A percentile compares a stretch with the other conserved stretches of the same genome.
Evolutionary conservation across 192 early-diverging fungal species (phyloP).

Genomic region (Funneliformis geosporum): DNA sequence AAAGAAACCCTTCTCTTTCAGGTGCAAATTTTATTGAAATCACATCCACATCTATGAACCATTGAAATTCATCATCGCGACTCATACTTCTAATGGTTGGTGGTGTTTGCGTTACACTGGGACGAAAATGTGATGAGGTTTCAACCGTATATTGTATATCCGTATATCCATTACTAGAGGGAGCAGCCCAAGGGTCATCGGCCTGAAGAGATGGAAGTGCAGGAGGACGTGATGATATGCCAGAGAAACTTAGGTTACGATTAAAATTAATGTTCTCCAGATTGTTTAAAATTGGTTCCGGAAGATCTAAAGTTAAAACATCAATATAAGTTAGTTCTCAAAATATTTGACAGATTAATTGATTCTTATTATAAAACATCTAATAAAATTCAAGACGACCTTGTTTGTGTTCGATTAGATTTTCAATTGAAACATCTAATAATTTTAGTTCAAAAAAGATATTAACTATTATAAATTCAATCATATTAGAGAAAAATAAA

Average conservation of each 20-base stretch:
- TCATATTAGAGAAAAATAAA: neutral
- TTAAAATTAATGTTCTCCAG: slow-evolving; percentile 52
- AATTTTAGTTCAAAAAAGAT: neutral
- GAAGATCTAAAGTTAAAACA: slow-evolving; percentile 51
- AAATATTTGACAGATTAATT: neutral
- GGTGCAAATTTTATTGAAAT: slow-evolving; percentile 55
- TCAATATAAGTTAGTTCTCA: neutral
- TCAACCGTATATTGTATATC: neutral
- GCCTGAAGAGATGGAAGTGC: slow-evolving; percentile 36
- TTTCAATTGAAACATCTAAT: slow-evolving; percentile 63
- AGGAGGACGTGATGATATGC: slow-evolving; percentile 35
- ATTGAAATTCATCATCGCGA: slow-evolving; percentile 47
- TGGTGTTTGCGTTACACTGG: neutral
- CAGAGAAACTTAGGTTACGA: slow-evolving; percentile 28
- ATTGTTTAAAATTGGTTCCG: slow-evolving; percentile 58
- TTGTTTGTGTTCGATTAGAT: slow-evolving; percentile 63
- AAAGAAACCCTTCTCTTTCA: slow-evolving; percentile 56
- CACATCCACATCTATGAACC: slow-evolving; percentile 58
- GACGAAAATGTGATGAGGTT: neutral
- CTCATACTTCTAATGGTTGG: neutral
- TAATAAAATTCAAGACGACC: slow-evolving; percentile 37
- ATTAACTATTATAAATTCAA: neutral
- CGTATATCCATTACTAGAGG: slow-evolving; percentile 34
- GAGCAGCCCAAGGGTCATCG: slow-evolving; percentile 62
- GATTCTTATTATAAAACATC: neutral